Evolutionary conservation across 768 basidiomycete genomes (phyloP), one percentile per base, ranked within the genome.

Genomic region (Russula sp.): DNA sequence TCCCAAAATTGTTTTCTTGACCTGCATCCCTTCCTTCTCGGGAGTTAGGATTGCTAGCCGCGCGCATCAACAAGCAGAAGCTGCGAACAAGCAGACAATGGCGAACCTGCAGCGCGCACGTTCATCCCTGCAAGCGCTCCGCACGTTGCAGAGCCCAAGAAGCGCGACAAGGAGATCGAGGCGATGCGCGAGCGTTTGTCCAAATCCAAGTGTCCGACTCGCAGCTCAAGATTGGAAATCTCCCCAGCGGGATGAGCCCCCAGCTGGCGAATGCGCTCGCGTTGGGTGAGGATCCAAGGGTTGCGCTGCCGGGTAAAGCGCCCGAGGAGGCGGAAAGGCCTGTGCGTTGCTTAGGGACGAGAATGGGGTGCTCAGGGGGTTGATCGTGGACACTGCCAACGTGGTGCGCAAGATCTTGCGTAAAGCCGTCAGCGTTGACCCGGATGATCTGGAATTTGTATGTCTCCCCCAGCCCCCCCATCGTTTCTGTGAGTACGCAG

Each of bases 81-180:
- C 76, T 4, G 79, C 83, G 5, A 87, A 90, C 69, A 92, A 88
- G 65, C 84, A 87, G 67, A 88, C 88, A 1, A 77, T 78, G 6
- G 74, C 77, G 1, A 89, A 91, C 64, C 80, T 92, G 2, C 86
- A 88, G 68, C 85, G 88, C 31, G 84, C 85, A n/a, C 82, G 86
- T 50, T 81, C 83, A 1, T 73, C 84, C 0, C 70, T 94, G 11
- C 89, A 90, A 66, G 82, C 82, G 10, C 76, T 90, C 13, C 84
- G 92, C 83, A 91, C 65, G 79, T 83, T 61, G 78, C 79, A 40
- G 92, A 94, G 71, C 71, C 91, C 39, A 91, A 87, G 79, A 89
- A 88, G 77, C 83, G 82, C 69, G 91, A 94, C 68, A 87, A 86
- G 67, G 91, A 94, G 45, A 74, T 86, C 18, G 91, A 93, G 68